A percentile compares a stretch with the other conserved stretches of the same genome.
phyloP scores from a whole-genome alignment of 495 filamentous ascomycete species.

The Xylaria nigripes region DNA sequence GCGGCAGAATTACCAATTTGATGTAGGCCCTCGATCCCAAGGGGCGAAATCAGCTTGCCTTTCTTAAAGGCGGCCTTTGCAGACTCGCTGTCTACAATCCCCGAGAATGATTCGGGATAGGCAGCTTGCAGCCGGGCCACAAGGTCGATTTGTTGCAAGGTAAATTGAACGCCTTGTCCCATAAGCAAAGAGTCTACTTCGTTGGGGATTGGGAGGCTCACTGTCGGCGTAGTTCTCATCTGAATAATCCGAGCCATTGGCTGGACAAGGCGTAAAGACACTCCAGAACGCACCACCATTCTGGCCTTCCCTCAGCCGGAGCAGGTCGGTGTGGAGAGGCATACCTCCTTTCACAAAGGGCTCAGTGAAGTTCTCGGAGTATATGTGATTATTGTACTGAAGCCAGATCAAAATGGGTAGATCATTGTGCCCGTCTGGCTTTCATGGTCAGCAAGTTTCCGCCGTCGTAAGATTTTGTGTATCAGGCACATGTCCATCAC shows the following conservation, averaged over 20 bases:
- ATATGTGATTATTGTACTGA: constrained; percentile 70
- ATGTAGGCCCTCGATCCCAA: constrained; percentile 87
- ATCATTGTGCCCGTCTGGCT: constrained; percentile 85
- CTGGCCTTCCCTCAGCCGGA: constrained; percentile 48
- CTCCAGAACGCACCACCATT: constrained; percentile 86
- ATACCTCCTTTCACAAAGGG: constrained; percentile 61
- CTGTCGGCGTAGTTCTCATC: constrained; percentile 56
- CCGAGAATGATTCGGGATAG: constrained; percentile 65
- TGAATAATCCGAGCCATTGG: constrained; percentile 61
- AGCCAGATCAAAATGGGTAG: constrained; percentile 63
- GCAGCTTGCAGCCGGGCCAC: constrained; percentile 56
- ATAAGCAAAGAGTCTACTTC: neutral
- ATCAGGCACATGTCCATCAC: neutral
- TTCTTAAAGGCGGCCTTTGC: constrained; percentile 53
- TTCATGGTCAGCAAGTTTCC: constrained; percentile 4
- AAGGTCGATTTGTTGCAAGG: constrained; percentile 78
- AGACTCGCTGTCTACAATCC: constrained; percentile 46
- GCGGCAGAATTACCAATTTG: constrained; percentile 84
- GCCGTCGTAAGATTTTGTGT: neutral
- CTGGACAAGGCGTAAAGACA: constrained; percentile 71
- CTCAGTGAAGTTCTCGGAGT: constrained; percentile 60
- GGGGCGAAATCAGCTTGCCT: constrained; percentile 53
- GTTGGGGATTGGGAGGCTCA: constrained; percentile 10
- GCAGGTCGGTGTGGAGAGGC: constrained; percentile 69
- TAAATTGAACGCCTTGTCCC: constrained; percentile 49